A percentile compares a stretch with the other conserved stretches of the same genome.
These are phyloP conservation scores for Neonectria coccinea DNA, from an alignment of 2,329 filamentous ascomycete genomes.

Conservation along the genomic window DNA sequence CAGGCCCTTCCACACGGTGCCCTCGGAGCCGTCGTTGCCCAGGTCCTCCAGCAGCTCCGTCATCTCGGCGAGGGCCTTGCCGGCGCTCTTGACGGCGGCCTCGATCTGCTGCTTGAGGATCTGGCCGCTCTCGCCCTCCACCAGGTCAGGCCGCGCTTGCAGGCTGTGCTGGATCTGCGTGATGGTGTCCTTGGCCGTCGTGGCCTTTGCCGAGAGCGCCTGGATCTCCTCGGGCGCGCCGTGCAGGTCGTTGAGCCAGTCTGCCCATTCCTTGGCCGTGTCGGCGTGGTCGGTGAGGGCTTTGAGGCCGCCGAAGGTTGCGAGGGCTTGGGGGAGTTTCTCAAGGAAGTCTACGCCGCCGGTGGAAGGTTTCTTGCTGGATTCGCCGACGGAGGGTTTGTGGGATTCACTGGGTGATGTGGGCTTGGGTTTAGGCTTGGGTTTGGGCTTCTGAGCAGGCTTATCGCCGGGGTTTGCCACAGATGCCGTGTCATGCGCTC, in stretches of 20 bases:
- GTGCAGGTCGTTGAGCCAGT: constrained; percentile 49
- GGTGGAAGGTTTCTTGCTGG: not conserved
- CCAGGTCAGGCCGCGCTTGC: constrained; percentile 46
- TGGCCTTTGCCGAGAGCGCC: constrained; percentile 42
- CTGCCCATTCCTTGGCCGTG: constrained; percentile 50
- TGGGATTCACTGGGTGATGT: constrained; percentile 3
- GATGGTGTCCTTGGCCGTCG: constrained; percentile 48
- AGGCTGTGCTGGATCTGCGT: constrained; percentile 47
- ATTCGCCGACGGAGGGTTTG: constrained; percentile 3
- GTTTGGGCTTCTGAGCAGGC: constrained; percentile 1
- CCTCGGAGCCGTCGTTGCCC: constrained; percentile 39
- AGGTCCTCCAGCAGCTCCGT: constrained; percentile 48
- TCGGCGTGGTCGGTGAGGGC: constrained; percentile 46
- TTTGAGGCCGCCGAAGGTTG: constrained; percentile 45
- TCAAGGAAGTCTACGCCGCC: constrained; percentile 32
- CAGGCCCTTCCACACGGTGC: constrained; percentile 37
- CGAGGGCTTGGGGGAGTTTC: constrained; percentile 43
- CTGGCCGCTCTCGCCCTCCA: constrained; percentile 47
- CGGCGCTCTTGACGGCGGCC: constrained; percentile 42
- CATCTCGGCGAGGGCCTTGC: constrained; percentile 45
- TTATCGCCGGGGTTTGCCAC: not conserved
- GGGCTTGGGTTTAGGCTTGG: constrained; percentile 21
- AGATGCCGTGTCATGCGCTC: not conserved
- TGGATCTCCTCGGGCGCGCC: constrained; percentile 49
- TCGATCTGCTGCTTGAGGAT: constrained; percentile 48